Evolutionary conservation across 2,329 filamentous ascomycete species (phyloP).

Genomic region (Hypoxylon sp.): DNA sequence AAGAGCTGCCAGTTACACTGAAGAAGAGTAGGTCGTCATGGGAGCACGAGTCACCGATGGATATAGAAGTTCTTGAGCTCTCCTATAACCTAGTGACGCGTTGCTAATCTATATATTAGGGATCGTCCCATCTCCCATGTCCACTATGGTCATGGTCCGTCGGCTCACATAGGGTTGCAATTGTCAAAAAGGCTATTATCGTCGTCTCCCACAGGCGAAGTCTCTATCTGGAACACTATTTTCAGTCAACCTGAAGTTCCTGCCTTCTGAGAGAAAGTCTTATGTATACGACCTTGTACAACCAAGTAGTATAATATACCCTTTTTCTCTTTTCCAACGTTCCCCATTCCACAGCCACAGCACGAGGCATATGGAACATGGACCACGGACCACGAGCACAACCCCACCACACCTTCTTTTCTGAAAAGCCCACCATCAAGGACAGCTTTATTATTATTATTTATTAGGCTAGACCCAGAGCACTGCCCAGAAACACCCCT

Average conservation of each 20-base stretch:
- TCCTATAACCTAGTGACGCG: conserved; percentile 46
- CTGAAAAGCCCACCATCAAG: conserved; percentile 40
- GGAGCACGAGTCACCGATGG: conserved; percentile 38
- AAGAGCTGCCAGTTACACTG: conserved; percentile 37
- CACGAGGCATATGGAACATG: conserved; percentile 24
- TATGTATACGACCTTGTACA: conserved; percentile 29
- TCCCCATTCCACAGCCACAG: conserved; percentile 28
- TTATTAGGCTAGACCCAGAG: conserved; percentile 45
- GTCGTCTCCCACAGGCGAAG: conserved; percentile 38
- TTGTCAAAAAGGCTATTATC: conserved; percentile 47
- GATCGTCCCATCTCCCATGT: conserved; percentile 44
- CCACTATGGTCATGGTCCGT: conserved; percentile 36
- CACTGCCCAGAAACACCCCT: conserved; percentile 26
- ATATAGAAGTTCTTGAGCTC: conserved; percentile 37
- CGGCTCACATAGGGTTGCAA: conserved; percentile 43
- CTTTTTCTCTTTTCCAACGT: conserved; percentile 8
- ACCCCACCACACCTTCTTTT: conserved; percentile 44
- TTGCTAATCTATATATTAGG: conserved; percentile 46
- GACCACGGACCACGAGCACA: conserved; percentile 31
- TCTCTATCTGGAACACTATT: conserved; percentile 40
- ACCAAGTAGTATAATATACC: conserved; percentile 34
- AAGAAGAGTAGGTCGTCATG: conserved; percentile 36
- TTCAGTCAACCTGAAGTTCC: conserved; percentile 23
- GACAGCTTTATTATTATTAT: conserved; percentile 38
- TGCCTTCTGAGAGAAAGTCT: background rate